Conservation (phyloP, 2,329 filamentous ascomycete genomes). For the Cadophora sp. region DNA sequence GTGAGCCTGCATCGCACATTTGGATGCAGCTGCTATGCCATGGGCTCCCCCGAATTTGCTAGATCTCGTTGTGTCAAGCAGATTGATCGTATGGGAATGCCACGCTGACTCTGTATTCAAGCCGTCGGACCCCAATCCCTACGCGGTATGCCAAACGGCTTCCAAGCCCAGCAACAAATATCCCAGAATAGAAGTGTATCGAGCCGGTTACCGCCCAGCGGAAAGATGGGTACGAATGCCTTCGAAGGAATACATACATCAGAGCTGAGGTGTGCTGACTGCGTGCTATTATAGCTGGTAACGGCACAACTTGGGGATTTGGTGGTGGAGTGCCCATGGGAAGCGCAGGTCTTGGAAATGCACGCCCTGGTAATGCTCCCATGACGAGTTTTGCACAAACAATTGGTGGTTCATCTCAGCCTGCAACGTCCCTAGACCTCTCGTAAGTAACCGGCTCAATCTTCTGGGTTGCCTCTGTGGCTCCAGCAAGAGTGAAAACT, state of each 20-base stretch:
- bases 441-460: constrained; percentile 59
- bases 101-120: constrained; percentile 37
- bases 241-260: background rate
- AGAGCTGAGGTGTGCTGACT: constrained; percentile 36
- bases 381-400: constrained; percentile 72
- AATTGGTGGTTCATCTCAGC: constrained; percentile 64
- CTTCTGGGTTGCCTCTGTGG: background rate
- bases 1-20: background rate
- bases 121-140: constrained; percentile 65
- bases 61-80: constrained; percentile 3
- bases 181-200: constrained; percentile 63
- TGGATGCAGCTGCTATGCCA: background rate
- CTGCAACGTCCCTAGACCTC: constrained; percentile 66
- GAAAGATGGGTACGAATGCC: constrained; percentile 64
- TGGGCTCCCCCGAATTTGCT: background rate
- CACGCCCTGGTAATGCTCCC: constrained; percentile 60
- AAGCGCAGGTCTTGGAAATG: constrained; percentile 59
- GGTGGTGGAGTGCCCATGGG: constrained; percentile 68
- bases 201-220: constrained; percentile 67
- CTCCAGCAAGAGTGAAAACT: background rate
- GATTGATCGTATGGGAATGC: background rate
- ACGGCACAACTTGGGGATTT: constrained; percentile 63
- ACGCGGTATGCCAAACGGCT: constrained; percentile 66
- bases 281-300: constrained; percentile 44
- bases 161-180: constrained; percentile 63